Evolutionary conservation across 352 stramenopile genomes (phyloP).

Genomic region (Globisporangium acanthophoron): DNA sequence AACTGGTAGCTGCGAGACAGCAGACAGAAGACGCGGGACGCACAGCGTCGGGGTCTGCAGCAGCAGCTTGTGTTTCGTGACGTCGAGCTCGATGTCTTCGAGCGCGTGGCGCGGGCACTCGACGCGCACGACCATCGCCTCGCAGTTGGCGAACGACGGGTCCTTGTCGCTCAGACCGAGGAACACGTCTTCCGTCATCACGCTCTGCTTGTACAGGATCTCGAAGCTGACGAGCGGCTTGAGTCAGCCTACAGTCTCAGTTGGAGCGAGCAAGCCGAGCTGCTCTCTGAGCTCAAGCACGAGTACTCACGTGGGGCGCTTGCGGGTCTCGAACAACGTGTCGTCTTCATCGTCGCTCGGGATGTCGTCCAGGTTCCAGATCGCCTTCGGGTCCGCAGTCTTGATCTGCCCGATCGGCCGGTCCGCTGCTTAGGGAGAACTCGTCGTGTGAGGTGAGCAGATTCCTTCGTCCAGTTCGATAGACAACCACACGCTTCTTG

Average conservation of each 20-base stretch:
- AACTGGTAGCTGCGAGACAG: not conserved
- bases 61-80: conserved; percentile 74
- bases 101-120: conserved; percentile 54
- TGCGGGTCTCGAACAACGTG: conserved; percentile 44
- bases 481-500: conserved; percentile 1
- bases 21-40: conserved; percentile 3
- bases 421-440: conserved; percentile 22
- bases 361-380: conserved; percentile 69
- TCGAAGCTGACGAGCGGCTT: conserved; percentile 35
- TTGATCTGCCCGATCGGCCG: conserved; percentile 71
- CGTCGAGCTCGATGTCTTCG: conserved; percentile 77
- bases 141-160: conserved; percentile 71
- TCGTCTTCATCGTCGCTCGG: conserved; percentile 76
- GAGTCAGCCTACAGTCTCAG: not conserved
- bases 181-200: conserved; percentile 86
- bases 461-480: not conserved
- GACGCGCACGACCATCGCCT: conserved; percentile 75
- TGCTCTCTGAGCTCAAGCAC: not conserved
- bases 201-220: conserved; percentile 82
- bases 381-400: conserved; percentile 50
- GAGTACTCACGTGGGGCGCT: conserved; percentile 37
- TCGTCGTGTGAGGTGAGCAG: not conserved
- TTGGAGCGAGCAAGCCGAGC: too few species aligned
- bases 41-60: conserved; percentile 58
- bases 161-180: conserved; percentile 80